phyloP scores from a whole-genome alignment of 2,329 filamentous ascomycete species.

The Balansia obtecta region DNA sequence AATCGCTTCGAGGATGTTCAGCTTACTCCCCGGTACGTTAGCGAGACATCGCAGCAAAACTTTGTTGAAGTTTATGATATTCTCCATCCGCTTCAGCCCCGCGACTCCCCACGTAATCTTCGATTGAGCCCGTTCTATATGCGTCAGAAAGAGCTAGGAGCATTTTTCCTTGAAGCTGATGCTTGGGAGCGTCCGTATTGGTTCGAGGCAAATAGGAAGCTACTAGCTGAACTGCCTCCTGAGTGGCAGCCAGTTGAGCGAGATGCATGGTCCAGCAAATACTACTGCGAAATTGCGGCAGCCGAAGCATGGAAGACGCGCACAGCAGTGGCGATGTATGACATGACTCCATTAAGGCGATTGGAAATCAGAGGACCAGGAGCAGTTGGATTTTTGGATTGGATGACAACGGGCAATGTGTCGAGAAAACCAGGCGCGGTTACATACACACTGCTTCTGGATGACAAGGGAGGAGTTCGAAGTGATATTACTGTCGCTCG shows the following conservation, averaged over 20 bases:
- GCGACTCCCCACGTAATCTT: slow-evolving; percentile 43
- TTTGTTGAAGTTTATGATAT: slow-evolving; percentile 56
- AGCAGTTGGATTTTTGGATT: slow-evolving; percentile 39
- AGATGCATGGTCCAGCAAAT: slow-evolving; percentile 45
- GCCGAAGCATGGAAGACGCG: slow-evolving; percentile 54
- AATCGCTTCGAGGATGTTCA: slow-evolving; percentile 50
- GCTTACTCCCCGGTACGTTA: slow-evolving; percentile 40
- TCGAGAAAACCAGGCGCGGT: slow-evolving; percentile 34
- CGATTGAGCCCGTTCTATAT: slow-evolving; percentile 45
- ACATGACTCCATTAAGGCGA: slow-evolving; percentile 47
- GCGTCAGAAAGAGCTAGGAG: slow-evolving; percentile 41
- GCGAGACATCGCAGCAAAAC: slow-evolving; percentile 46
- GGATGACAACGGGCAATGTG: slow-evolving; percentile 38
- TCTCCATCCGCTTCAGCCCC: slow-evolving; percentile 46
- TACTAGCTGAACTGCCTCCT: slow-evolving; percentile 37
- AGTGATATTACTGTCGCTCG: slow-evolving; percentile 46
- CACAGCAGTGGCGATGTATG: slow-evolving; percentile 48
- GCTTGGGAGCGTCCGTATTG: slow-evolving; percentile 53
- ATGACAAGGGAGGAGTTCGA: slow-evolving; percentile 37
- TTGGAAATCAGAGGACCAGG: slow-evolving; percentile 47
- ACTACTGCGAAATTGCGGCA: slow-evolving; percentile 45
- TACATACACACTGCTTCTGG: slow-evolving; percentile 44
- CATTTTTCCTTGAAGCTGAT: slow-evolving; percentile 45
- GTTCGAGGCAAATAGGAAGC: slow-evolving; percentile 42
- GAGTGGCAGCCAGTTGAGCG: slow-evolving; percentile 42